A percentile compares a stretch with the other conserved stretches of the same genome.
phyloP scores from a whole-genome alignment of 768 basidiomycete genomes.

The Ramaria rubella region DNA sequence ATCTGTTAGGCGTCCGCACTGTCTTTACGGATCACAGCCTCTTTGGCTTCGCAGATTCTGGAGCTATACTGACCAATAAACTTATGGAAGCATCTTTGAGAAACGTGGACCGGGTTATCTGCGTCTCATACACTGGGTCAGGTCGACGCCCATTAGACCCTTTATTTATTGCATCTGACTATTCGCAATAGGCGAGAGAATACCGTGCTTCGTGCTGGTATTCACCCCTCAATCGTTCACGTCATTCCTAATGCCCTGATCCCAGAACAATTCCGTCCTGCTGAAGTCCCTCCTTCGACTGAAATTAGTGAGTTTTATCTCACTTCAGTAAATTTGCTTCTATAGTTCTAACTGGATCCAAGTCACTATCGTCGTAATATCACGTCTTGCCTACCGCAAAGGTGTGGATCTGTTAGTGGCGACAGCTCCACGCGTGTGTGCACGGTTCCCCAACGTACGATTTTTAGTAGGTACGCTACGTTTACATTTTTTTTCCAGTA shows the following conservation, averaged over 20 bases:
- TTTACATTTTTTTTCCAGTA: not conserved
- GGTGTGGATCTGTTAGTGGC: constrained; percentile 94
- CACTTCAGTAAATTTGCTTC: not conserved
- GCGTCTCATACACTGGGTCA: constrained; percentile 94
- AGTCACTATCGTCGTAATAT: constrained; percentile 91
- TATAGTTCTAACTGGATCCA: constrained; percentile 8
- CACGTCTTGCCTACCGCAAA: constrained; percentile 90
- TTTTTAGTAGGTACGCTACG: constrained; percentile 69
- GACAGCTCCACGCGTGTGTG: constrained; percentile 84
- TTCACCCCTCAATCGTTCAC: constrained; percentile 54
- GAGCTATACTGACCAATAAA: constrained; percentile 96
- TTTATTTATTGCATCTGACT: not conserved
- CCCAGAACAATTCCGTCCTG: constrained; percentile 78
- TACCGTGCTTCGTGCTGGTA: constrained; percentile 79
- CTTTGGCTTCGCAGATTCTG: constrained; percentile 95
- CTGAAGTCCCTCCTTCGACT: constrained; percentile 33
- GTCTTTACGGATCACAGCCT: constrained; percentile 97
- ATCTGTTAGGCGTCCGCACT: constrained; percentile 78
- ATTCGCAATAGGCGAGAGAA: constrained; percentile 79
- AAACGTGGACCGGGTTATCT: constrained; percentile 92
- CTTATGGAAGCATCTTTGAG: constrained; percentile 77
- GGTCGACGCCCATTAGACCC: constrained; percentile 16
- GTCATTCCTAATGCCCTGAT: constrained; percentile 94
- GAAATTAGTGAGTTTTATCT: constrained; percentile 56
- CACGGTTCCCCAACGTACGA: constrained; percentile 74